These are phyloP conservation scores for Cladorrhinum samala DNA, from an alignment of 495 filamentous ascomycete species.

Conservation along the genomic window DNA sequence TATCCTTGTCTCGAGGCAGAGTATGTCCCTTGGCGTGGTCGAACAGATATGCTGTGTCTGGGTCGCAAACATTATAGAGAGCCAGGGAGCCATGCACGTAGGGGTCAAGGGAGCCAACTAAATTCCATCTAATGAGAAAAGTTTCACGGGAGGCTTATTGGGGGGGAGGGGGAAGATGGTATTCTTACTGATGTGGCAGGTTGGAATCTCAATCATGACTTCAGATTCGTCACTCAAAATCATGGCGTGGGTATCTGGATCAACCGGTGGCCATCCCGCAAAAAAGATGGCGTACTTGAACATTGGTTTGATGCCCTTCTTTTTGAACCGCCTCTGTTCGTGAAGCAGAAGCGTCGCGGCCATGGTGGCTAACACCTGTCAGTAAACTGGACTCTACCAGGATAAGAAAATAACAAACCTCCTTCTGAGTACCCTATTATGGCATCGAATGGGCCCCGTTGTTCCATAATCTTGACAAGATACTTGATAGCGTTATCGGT, in stretches of 20 bases:
- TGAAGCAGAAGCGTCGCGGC: conserved; percentile 51
- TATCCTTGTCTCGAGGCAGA: conserved; percentile 45
- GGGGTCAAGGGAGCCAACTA: conserved; percentile 51
- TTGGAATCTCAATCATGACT: conserved; percentile 47
- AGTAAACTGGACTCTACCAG: background rate
- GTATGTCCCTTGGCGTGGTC: conserved; percentile 56
- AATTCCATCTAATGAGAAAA: background rate
- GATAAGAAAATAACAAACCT: background rate
- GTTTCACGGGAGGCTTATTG: background rate
- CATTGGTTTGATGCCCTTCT: conserved; percentile 40
- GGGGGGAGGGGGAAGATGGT: background rate
- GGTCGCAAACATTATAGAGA: conserved; percentile 54
- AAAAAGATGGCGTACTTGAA: conserved; percentile 55
- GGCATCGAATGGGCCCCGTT: conserved; percentile 45
- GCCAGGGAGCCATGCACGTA: conserved; percentile 51
- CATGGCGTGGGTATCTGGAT: conserved; percentile 38
- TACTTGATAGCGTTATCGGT: conserved; percentile 38
- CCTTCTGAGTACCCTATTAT: conserved; percentile 61
- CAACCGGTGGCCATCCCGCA: conserved; percentile 51
- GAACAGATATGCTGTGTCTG: conserved; percentile 50
- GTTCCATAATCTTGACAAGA: conserved; percentile 42
- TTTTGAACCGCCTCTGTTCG: conserved; percentile 41
- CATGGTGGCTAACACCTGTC: conserved; percentile 35
- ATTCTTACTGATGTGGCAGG: conserved; percentile 53
- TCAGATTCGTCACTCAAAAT: conserved; percentile 50